Base-by-base conservation (phyloP, 257 asterid genomes). In the Fraxinus americana region DNA sequence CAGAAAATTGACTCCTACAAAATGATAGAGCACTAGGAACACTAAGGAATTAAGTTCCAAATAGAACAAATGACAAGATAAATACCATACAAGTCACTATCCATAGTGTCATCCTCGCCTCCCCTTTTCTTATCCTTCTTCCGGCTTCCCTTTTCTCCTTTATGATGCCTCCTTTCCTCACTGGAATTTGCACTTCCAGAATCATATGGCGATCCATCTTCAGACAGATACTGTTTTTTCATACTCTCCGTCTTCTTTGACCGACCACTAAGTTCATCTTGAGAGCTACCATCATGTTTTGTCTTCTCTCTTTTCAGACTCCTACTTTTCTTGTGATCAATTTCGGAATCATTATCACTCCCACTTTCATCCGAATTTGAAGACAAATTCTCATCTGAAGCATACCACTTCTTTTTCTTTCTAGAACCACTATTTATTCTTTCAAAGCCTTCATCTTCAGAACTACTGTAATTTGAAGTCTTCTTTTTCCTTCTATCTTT, bases 321-420 rank as follows among this genome's bases (percentile, higher is more conserved):
- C 77, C 71, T 78, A 29, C 10, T 82, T 21, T 80, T 87, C 83
- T 86, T 88, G 69, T 21, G 79, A n/a, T 80, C 84, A 70, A 39
- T 30, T 25, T 81, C 91, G 43, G 84, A 79, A 78, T 81, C 91
- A 77, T 75, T 77, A 45, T 78, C 81, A 82, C 88, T 82, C n/a
- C 67, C 80, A 86, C 92, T 85, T 34, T 67, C 79, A 71, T 86
- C 91, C 21, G 93, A 86, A 83, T 9, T 30, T 4, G 91, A 85
- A 81, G 97, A 86, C 67, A 85, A 67, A 43, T 85, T 97, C 73
- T 92, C 97, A 57, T 91, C 91, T 23, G 96, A 85, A 72, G 87
- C 90, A 82, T 92, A 90, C 99, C 98, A 91, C 78, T 93, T 94
- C 81, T 89, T 91, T 80, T 92, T 91, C 92, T 84, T 89, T 76